Percentiles rank a stretch among this genome's conserved stretches.
Conservation (phyloP, 768 basidiomycete species). For the Cystobasidium onofrii region DNA sequence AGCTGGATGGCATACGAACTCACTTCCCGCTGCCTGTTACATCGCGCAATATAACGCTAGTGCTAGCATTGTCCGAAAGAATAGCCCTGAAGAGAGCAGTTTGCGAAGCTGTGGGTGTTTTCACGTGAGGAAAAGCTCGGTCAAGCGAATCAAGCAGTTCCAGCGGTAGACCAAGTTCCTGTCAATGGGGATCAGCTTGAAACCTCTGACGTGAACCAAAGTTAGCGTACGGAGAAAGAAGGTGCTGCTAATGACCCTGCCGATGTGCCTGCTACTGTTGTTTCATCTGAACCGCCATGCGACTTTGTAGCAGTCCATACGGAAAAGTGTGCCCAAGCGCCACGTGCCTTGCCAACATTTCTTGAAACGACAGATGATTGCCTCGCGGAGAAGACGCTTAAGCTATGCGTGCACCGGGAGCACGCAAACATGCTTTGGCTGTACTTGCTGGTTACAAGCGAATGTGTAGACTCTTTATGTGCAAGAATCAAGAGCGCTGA, state of each 20-base stretch:
- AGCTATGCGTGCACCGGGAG: too few relatives aligned
- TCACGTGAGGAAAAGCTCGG: constrained; percentile 13
- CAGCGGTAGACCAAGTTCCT: constrained; percentile 21
- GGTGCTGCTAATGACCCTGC: not conserved
- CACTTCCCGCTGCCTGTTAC: constrained; percentile 27
- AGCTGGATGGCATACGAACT: too few relatives aligned
- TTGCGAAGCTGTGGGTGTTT: constrained; percentile 6
- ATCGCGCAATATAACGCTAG: constrained; percentile 20
- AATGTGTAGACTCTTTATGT: too few relatives aligned
- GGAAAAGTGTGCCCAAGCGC: not conserved
- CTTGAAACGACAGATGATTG: not conserved
- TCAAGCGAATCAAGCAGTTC: not conserved
- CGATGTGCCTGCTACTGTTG: too few relatives aligned
- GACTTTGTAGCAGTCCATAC: not conserved
- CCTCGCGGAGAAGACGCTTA: not conserved
- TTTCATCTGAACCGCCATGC: not conserved
- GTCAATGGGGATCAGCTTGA: not conserved
- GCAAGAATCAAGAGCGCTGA: too few relatives aligned
- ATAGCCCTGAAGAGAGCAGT: constrained; percentile 7
- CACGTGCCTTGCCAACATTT: not conserved
- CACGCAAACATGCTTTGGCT: too few relatives aligned
- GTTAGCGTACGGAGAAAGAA: not conserved
- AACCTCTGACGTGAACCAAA: not conserved
- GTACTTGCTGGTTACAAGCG: too few relatives aligned
- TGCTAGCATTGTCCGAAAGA: not conserved